Evolutionary conservation across 2,329 filamentous ascomycete species (phyloP), one percentile per base, ranked within the genome.

Genomic region (Diaporthe vaccinii): DNA sequence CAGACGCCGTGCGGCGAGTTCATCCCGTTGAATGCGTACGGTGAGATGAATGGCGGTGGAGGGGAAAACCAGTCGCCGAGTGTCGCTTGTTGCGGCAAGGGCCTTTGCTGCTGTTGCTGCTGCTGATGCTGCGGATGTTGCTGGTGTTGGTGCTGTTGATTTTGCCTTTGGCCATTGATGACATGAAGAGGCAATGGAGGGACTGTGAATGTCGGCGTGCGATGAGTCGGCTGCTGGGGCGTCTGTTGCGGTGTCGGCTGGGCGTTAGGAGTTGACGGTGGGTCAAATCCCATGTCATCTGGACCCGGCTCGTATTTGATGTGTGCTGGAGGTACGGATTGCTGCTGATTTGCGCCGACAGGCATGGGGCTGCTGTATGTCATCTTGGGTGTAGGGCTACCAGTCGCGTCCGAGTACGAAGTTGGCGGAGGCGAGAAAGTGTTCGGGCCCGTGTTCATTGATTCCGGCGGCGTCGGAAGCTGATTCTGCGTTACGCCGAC

Each of bases 21-120:
- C 79, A 85, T 84, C 25, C 83, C 83, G 49, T 84, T 84, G 74
- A 89, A 89, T 9, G 85, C 82, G 74, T 89, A 90, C 0, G 89
- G 88, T 2, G 88, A 87, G 68, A 90, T 87, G 77, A 90, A 88
- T 0, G 87, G 87, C 0, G 87, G 83, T 10, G 87, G 87, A 0
- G 87, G 87, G 15, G 84, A 86, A 82, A 89, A 90, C 89, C 89
- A 91, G 75, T 86, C 84, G 8, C 84, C 84, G 4, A 85, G 81
- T 9, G 83, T 83, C 3, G 84, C 77, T 3, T 83, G 84, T 3
- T 83, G 84, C 31, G 89, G 84, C 1, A 88, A 80, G 5, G 86
- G 86, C 55, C 87, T 84, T 75, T 86, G 86, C 31, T 83, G 84
- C 25, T 79, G 79, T 8, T 80, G 78, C 4, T 81, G 81, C 20